Evolutionary conservation across 176 grass and related monocot genomes (phyloP), one percentile per base, ranked within the genome.

Genomic region (Lolium perenne): DNA sequence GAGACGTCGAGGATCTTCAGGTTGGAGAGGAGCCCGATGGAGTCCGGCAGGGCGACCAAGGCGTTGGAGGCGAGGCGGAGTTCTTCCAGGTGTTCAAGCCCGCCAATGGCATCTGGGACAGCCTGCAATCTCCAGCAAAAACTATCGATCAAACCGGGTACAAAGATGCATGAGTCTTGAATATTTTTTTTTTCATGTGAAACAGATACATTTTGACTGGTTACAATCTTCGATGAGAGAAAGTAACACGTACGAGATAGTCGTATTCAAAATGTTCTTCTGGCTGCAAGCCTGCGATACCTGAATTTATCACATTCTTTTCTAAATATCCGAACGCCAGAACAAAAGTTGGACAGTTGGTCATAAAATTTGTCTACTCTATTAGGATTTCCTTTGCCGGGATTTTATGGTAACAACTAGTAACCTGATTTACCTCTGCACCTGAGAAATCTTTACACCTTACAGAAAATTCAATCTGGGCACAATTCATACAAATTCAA

Each of bases 1-100:
- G 96, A 98, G 29, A 95, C 91, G 49, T 98, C 84, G 38, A 98
- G 84, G 79, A 98, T 91, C 88, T 92, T 98, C 18, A 98, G 78
- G 80, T 88, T 92, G 53, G 75, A 84, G 62, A 98, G 88, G 17
- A 92, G 85, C n/a, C 96, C 96, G 20, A 94, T 95, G 57, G 96
- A 91, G 61, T 94, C 88, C 18, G 92, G 96, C 15, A 98, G 84
- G 4, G 66, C 78, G 69, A 87, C 77, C 59, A 98, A 81, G n/a
- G 61, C 4, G 56, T 94, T 95, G 82, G 92, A 94, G 64, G 86
- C 78, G 2, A 98, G 74, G 15, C 84, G 48, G 32, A 98, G 90
- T 62, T 98, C 88, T 88, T 98, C 93, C 2, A 98, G 88, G 23
- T 79, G 86, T 50, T 94, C 88, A 10, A 95, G 85, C 50, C 86